Conservation (phyloP, 768 basidiomycete genomes). For the Suillus hirtellus region DNA sequence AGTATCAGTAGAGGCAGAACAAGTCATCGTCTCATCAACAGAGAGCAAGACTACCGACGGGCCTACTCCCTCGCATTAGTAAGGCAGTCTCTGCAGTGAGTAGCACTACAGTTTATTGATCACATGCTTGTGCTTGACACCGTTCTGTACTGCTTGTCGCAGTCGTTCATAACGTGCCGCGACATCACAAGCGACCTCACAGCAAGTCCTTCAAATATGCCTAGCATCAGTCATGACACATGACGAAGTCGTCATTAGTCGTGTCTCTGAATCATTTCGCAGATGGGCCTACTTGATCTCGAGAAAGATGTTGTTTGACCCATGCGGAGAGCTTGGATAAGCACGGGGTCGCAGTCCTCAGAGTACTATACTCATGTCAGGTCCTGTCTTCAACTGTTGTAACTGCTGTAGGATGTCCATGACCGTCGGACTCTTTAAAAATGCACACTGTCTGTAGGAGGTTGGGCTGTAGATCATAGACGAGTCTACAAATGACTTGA, state of each 20-base stretch:
- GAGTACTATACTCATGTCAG: neutral
- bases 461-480: neutral
- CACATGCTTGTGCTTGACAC: neutral
- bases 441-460: neutral
- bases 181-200: neutral
- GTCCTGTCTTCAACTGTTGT: neutral
- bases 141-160: too few species aligned
- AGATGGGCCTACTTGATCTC: neutral
- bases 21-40: neutral
- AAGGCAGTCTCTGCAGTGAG: neutral
- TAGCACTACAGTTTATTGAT: neutral
- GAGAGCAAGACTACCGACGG: neutral
- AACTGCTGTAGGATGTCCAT: neutral
- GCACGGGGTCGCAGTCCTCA: neutral
- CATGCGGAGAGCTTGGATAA: neutral
- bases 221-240: neutral
- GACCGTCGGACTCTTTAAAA: neutral
- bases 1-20: neutral
- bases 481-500: neutral
- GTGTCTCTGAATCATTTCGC: neutral
- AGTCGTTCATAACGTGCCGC: neutral
- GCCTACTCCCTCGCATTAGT: neutral
- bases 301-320: neutral
- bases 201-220: neutral
- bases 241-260: neutral